Evolutionary conservation across 192 early-diverging fungal species (phyloP), one percentile per base, ranked within the genome.

Genomic region (Mortierella hygrophila): DNA sequence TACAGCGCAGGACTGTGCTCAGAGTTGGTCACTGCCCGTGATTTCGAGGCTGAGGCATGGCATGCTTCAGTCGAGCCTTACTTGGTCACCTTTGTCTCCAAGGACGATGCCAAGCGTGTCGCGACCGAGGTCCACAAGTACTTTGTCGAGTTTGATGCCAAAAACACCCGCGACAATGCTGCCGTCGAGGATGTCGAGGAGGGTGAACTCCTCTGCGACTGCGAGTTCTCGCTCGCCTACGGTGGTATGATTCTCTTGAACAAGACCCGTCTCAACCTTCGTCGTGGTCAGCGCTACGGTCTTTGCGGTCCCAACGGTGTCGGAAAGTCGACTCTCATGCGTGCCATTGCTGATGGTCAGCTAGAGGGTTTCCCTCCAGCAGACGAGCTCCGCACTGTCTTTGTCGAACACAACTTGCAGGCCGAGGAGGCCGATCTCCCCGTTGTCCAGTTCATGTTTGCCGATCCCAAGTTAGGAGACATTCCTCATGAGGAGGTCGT

Each of bases 301-400:
- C 91, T 96, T 49, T 90, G 91, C 72, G 95, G 94, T 52, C 91
- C 92, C 78, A 96, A 96, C 90, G 96, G 95, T 86, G 91, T 89
- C 79, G 96, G 96, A 76, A 96, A 96, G 88, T 92, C 94, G 44
- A 96, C 96, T 41, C 90, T 96, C 46, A 94, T 96, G 94, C 89
- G 94, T 72, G 93, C 96, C 77, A 96, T 96, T 80, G 94, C 94
- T 73, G 94, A 94, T 81, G 94, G 93, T 46, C 93, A 95, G 79
- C 85, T 96, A 32, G 94, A 95, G 72, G 94, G 94, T 32, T 96
- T 96, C 92, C 77, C 77, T 41, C 77, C 77, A 71, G 77, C 77
- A 41, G 77, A 93, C 63, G 93, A 92, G 81, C 90, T 96, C 72
- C 91, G 92, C 80, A 96, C 94, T 29, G 93, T 95, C 46, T 95